A percentile compares a stretch with the other conserved stretches of the same genome.
Evolutionary conservation across 805 yeast genomes (phyloP).

Genomic region (Tetrapisispora fleetii): DNA sequence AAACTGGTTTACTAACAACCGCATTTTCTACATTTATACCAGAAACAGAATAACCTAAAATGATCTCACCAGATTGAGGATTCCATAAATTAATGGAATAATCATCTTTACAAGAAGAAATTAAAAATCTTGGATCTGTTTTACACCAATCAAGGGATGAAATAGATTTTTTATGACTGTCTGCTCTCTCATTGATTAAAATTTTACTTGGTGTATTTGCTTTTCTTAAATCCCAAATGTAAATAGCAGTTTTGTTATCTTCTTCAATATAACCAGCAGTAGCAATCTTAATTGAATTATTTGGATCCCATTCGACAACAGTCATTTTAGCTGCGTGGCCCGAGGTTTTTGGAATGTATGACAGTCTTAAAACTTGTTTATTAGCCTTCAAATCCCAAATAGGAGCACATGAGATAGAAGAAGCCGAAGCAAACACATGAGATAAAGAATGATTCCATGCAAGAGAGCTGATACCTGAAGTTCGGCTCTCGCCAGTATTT

Average conservation of each 20-base stretch:
- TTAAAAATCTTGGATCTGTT: conserved; percentile 63
- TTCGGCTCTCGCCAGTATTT: conserved; percentile 31
- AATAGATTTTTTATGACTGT: conserved; percentile 82
- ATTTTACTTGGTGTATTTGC: conserved; percentile 79
- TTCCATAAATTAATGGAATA: conserved; percentile 75
- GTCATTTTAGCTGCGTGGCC: conserved; percentile 58
- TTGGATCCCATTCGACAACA: conserved; percentile 91
- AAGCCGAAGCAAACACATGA: conserved; percentile 89
- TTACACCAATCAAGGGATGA: conserved; percentile 88
- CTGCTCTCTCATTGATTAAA: conserved; percentile 22
- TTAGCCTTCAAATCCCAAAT: conserved; percentile 89
- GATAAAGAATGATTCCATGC: conserved; percentile 82
- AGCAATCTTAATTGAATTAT: conserved; percentile 70
- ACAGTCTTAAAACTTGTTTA: conserved; percentile 79
- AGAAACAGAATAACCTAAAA: conserved; percentile 73
- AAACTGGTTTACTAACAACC: background rate
- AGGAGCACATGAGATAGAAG: conserved; percentile 67
- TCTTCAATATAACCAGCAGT: conserved; percentile 86
- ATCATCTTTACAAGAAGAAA: conserved; percentile 88
- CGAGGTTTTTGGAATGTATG: conserved; percentile 46
- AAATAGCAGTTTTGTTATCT: conserved; percentile 64
- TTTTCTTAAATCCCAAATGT: conserved; percentile 92
- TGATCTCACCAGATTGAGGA: conserved; percentile 57
- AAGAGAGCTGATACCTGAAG: conserved; percentile 64
- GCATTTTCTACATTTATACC: conserved; percentile 11